Evolutionary conservation across 1,139 yeast species (phyloP), one percentile per base, ranked within the genome.

Genomic region (Geotrichum histeridarum): DNA sequence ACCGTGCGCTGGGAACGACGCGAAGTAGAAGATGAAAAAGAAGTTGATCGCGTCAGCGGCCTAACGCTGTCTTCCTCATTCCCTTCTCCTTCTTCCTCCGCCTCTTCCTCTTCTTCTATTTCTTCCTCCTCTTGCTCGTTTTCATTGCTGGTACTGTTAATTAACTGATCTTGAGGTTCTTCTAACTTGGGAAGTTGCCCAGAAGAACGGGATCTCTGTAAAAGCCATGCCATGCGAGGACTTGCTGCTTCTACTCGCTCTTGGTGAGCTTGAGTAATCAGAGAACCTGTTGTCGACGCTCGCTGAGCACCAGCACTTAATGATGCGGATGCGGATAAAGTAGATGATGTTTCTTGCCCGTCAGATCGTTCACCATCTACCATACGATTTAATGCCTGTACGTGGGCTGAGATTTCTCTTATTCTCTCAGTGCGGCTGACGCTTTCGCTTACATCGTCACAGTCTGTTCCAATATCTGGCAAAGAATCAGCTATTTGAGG

Each of bases 161-260:
- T 22, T 22, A 22, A 22, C 3, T 22, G 27, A 3, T 22, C 27
- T 22, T 22, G 27, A 22, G 27, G 27, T 37, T 15, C 42, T 37
- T 9, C 18, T 9, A 14, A 11, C 7, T 39, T 39, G 22, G 55
- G 55, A 12, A 48, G 41, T 6, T 48, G 14, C 5, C 55, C 55
- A 3, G 53, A 42, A 12, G 53, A 48, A 12, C 45, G 55, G 27
- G 38, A 31, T 17, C 49, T 53, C n/a, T 43, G 17, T 12, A 48
- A 44, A 4, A 53, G 48, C 55, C 55, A 53, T 2, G 55, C 55
- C 39, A 53, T 35, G 14, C 55, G 53, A 7, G 52, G 43, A 31
- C 55, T 53, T 7, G 30, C 50, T 14, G 22, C 50, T 3, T 9
- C 18, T 8, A 41, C 44, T 31, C 44, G 47, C 17, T 22, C 27